Evolutionary conservation across 768 basidiomycete genomes (phyloP).

Genomic region (Podaxis carcinomalis): DNA sequence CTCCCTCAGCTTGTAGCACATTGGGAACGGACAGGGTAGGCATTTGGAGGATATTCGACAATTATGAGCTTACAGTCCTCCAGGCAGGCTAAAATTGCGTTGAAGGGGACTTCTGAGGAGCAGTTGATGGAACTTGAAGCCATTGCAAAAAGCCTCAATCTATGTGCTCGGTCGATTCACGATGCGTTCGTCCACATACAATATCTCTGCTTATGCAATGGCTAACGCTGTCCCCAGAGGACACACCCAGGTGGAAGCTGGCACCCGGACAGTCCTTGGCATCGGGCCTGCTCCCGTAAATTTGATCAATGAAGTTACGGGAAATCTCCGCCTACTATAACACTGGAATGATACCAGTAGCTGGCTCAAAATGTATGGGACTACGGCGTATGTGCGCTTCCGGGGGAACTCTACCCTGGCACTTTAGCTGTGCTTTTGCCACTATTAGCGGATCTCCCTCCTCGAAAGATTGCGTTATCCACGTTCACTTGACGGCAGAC

Average conservation of each 20-base stretch:
- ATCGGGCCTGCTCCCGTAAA: slow-evolving; percentile 89
- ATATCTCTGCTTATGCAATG: background rate
- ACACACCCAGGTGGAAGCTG: slow-evolving; percentile 78
- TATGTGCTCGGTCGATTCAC: slow-evolving; percentile 87
- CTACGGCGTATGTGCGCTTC: slow-evolving; percentile 2
- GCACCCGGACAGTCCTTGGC: slow-evolving; percentile 83
- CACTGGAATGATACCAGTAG: background rate
- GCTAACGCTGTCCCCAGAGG: slow-evolving; percentile 50
- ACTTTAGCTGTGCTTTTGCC: background rate
- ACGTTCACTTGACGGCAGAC: background rate
- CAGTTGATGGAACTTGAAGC: slow-evolving; percentile 83
- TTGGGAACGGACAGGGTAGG: slow-evolving; percentile 87
- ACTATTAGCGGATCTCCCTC: background rate
- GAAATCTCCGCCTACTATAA: slow-evolving; percentile 70
- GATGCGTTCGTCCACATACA: slow-evolving; percentile 54
- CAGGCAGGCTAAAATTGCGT: slow-evolving; percentile 95
- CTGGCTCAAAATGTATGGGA: background rate
- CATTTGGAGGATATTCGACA: background rate
- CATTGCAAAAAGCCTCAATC: slow-evolving; percentile 78
- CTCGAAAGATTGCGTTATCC: background rate
- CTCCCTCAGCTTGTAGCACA: slow-evolving; percentile 53
- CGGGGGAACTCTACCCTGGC: background rate
- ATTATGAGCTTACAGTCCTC: background rate
- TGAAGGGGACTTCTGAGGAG: slow-evolving; percentile 78
- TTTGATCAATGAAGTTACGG: slow-evolving; percentile 79